Percentiles rank a stretch among this genome's conserved stretches.
phyloP scores from a whole-genome alignment of 1,139 yeast species.

The Meyerozyma elateridarum region DNA sequence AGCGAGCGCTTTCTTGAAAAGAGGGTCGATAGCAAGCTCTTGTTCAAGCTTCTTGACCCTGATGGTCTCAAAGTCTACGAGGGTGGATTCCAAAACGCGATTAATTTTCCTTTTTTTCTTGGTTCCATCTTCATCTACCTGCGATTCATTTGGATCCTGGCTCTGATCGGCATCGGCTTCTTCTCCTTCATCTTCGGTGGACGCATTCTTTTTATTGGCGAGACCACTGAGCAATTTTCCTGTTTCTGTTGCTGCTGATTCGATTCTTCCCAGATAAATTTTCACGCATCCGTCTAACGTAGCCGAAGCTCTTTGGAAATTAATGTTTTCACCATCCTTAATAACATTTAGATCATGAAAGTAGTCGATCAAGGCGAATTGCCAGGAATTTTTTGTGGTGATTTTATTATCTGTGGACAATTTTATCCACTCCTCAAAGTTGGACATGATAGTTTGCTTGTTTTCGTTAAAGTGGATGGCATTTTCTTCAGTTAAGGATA shows the following conservation, averaged over 20 bases:
- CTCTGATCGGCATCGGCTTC: constrained; percentile 22
- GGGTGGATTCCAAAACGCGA: constrained; percentile 38
- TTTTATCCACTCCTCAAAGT: constrained; percentile 88
- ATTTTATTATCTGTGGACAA: constrained; percentile 85
- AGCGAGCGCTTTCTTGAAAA: constrained; percentile 82
- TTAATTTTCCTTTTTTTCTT: constrained; percentile 35
- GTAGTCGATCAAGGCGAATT: constrained; percentile 82
- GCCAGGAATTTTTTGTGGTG: constrained; percentile 69
- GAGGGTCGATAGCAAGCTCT: constrained; percentile 78
- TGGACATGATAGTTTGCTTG: constrained; percentile 44
- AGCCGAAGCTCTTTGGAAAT: constrained; percentile 74
- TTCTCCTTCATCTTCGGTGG: constrained; percentile 19
- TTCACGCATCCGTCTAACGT: constrained; percentile 84
- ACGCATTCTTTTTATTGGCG: constrained; percentile 14
- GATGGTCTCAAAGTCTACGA: constrained; percentile 56
- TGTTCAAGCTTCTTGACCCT: constrained; percentile 67
- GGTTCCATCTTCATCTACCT: constrained; percentile 15
- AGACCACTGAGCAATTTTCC: constrained; percentile 80
- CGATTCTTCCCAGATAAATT: constrained; percentile 81
- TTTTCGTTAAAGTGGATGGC: constrained; percentile 44
- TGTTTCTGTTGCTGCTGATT: constrained; percentile 87
- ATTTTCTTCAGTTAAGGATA: constrained; percentile 23
- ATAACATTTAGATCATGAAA: constrained; percentile 66
- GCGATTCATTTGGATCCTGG: constrained; percentile 16
- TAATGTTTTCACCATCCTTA: constrained; percentile 57